Base-by-base conservation (phyloP, 2,329 filamentous ascomycete species). In the Phaeosphaeria sp. region DNA sequence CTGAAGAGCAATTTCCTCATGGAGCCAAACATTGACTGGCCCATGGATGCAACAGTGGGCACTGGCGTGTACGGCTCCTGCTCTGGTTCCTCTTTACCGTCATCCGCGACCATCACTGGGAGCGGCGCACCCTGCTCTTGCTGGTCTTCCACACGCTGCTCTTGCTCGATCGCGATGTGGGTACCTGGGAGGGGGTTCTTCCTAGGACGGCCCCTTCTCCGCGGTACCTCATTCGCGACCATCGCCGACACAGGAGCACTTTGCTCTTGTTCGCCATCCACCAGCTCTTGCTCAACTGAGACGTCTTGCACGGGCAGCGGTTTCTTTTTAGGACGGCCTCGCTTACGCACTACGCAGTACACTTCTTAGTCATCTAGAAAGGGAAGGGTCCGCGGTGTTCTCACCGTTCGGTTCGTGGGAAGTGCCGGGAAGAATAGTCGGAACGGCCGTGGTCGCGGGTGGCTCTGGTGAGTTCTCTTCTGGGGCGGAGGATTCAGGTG, bases 391-490 rank as follows among this genome's bases (percentile, higher is more conserved):
- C 36, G 17, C 36, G 15, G 15, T 39, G 4, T 39, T 39, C 36
- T n/a, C 17, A 39, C 36, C 36, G 36, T 39, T 39, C 15, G 17
- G 36, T 6, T 39, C n/a, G 5, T 4, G 36, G 3, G 36, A 39
- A 15, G 36, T 39, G 36, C 5, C 15, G 4, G 5, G 36, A n/a
- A 39, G 15, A 39, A n/a, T 11, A 39, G 36, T 6, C 3, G 2
- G 13, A 15, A 15, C 4, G 4, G 13, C 36, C 36, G 13, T 39
- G 17, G 36, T 39, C 36, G 17, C 15, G 17, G 36, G 15, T n/a
- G 36, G 36, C 36, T 39, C 36, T 8, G 51, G 48, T 45, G 50
- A 44, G 7, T 27, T 18, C 13, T 55, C 46, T n/a, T 60, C 43
- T 21, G 53, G 49, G 8, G 46, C 59, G 3, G 58, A 21, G 1